Conservation (phyloP, 2,329 filamentous ascomycete genomes). For the Diaporthe longicolla region DNA sequence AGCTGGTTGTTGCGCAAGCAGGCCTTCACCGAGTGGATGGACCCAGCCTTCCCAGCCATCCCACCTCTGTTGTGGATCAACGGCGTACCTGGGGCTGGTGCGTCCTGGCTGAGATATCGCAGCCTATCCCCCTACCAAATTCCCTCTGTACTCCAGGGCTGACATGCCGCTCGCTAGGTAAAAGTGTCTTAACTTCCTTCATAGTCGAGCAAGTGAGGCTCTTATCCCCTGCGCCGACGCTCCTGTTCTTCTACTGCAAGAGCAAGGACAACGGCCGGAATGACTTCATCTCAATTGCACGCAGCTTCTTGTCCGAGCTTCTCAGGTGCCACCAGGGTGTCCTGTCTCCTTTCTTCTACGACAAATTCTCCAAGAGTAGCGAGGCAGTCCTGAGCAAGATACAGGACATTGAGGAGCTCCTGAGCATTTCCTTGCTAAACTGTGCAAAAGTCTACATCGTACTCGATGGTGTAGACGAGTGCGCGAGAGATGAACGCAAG, state of each 20-base stretch:
- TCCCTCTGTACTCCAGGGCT: not conserved
- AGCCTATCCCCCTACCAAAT: not conserved
- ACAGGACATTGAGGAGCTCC: constrained; percentile 48
- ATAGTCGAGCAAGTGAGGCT: constrained; percentile 52
- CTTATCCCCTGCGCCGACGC: constrained; percentile 40
- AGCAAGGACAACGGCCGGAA: constrained; percentile 50
- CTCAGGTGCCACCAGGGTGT: constrained; percentile 49
- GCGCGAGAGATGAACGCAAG: constrained; percentile 50
- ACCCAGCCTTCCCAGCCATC: constrained; percentile 41
- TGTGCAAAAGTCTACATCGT: constrained; percentile 52
- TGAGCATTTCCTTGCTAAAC: constrained; percentile 49
- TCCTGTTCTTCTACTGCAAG: constrained; percentile 58
- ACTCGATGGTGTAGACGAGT: constrained; percentile 61
- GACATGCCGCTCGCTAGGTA: not conserved
- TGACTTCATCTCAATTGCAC: constrained; percentile 51
- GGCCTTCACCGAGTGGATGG: constrained; percentile 47
- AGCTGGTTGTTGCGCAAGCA: constrained; percentile 50
- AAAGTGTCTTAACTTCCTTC: constrained; percentile 53
- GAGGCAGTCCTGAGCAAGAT: constrained; percentile 48
- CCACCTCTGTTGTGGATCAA: constrained; percentile 54
- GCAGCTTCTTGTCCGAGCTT: constrained; percentile 53
- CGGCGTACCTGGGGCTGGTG: constrained; percentile 57
- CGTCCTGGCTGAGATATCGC: not conserved
- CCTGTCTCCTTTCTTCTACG: constrained; percentile 50
- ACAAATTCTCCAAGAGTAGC: constrained; percentile 51